phyloP scores from a whole-genome alignment of 176 grass and related monocot genomes.

The Microstegium vimineum region DNA sequence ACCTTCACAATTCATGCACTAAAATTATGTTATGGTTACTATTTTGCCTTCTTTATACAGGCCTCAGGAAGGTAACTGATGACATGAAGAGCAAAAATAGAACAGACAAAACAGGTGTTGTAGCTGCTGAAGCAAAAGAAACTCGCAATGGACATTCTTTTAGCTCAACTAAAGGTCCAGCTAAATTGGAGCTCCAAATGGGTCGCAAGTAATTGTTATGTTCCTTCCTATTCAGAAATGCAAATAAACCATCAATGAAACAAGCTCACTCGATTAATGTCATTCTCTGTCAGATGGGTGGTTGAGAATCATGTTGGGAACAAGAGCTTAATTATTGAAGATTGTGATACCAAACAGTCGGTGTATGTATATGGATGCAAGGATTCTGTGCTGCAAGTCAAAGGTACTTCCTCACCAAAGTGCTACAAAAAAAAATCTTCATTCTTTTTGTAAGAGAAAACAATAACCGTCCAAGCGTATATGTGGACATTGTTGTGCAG shows the following conservation, averaged over 20 bases:
- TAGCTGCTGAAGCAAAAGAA: slow-evolving; percentile 31
- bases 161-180: slow-evolving; percentile 25
- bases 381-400: slow-evolving; percentile 52
- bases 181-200: slow-evolving; percentile 64
- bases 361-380: slow-evolving; percentile 60
- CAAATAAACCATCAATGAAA: not conserved
- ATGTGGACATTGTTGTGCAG: slow-evolving; percentile 11
- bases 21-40: not conserved
- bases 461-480: not conserved
- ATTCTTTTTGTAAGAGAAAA: slow-evolving; percentile 2
- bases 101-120: slow-evolving; percentile 39
- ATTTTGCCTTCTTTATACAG: slow-evolving; percentile 19
- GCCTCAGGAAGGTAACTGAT: slow-evolving; percentile 55
- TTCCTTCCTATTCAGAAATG: not conserved
- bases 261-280: not conserved
- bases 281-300: slow-evolving; percentile 36
- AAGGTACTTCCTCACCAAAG: slow-evolving; percentile 35
- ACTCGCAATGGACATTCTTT: slow-evolving; percentile 7
- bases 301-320: slow-evolving; percentile 55
- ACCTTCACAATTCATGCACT: not conserved
- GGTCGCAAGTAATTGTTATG: slow-evolving; percentile 48
- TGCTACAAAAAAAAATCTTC: not conserved
- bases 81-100: slow-evolving; percentile 69
- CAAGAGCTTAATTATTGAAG: slow-evolving; percentile 47
- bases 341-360: slow-evolving; percentile 58